Evolutionary conservation across 345 rosid species (phyloP).

Genomic region (Heritiera littoralis): DNA sequence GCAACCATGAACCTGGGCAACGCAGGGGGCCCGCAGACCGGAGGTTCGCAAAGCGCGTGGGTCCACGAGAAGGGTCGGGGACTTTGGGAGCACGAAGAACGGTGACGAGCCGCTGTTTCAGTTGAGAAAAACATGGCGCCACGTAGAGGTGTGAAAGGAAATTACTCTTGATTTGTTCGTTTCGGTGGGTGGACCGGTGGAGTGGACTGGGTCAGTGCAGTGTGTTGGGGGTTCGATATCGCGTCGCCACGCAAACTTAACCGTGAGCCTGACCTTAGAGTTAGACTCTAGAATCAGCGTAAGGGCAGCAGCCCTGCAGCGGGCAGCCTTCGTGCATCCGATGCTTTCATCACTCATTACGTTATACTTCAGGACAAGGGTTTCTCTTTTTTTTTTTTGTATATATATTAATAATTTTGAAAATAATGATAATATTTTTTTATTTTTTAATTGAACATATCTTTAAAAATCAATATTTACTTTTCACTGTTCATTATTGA

Average conservation of each 20-base stretch:
- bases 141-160: neutral
- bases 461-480: too few relatives aligned
- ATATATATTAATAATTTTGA: too few relatives aligned
- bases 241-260: slow-evolving; percentile 26
- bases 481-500: too few relatives aligned
- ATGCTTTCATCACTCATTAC: neutral
- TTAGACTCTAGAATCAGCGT: neutral
- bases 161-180: neutral
- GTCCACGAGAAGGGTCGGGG: slow-evolving; percentile 26
- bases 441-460: too few relatives aligned
- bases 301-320: neutral
- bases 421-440: too few relatives aligned
- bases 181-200: too few relatives aligned
- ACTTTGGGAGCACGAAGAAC: slow-evolving; percentile 38
- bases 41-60: neutral
- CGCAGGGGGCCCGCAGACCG: neutral
- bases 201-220: too few relatives aligned
- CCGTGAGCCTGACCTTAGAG: neutral
- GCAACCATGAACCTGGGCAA: neutral
- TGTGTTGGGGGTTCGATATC: slow-evolving; percentile 9
- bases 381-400: neutral
- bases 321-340: neutral
- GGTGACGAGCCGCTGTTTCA: slow-evolving; percentile 50
- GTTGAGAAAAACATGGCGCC: neutral
- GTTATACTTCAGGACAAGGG: neutral